A percentile compares a stretch with the other conserved stretches of the same genome.
These are phyloP conservation scores for Backusella australiensis DNA, from an alignment of 192 early-diverging fungal species.

Conservation along the genomic window DNA sequence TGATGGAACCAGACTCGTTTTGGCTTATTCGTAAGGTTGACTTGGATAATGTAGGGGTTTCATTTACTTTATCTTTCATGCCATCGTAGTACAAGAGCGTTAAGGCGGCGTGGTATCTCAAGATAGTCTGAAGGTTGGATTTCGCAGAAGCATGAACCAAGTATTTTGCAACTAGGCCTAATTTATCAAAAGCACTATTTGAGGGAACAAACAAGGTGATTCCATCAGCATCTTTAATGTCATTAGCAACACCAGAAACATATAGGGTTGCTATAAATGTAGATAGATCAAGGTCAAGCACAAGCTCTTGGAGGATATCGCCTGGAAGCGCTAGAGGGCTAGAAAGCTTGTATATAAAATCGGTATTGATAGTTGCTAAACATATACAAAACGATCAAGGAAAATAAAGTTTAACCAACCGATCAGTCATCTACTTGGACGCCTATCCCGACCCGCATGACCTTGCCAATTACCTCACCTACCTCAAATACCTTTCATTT, in stretches of 20 bases:
- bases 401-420: neutral
- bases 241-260: slow-evolving; percentile 39
- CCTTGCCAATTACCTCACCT: slow-evolving; percentile 15
- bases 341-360: slow-evolving; percentile 59
- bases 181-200: slow-evolving; percentile 39
- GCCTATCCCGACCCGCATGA: slow-evolving; percentile 21
- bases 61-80: slow-evolving; percentile 32
- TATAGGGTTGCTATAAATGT: slow-evolving; percentile 54
- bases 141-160: slow-evolving; percentile 20
- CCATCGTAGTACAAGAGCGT: slow-evolving; percentile 40
- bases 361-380: slow-evolving; percentile 44
- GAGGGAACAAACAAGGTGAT: slow-evolving; percentile 49
- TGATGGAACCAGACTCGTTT: slow-evolving; percentile 13
- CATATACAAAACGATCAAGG: slow-evolving; percentile 22
- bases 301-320: slow-evolving; percentile 45
- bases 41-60: slow-evolving; percentile 39
- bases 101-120: slow-evolving; percentile 52
- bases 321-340: slow-evolving; percentile 51
- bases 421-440: slow-evolving; percentile 17
- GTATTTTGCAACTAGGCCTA: slow-evolving; percentile 29
- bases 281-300: slow-evolving; percentile 48
- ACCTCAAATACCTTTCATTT: slow-evolving; percentile 2
- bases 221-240: slow-evolving; percentile 18
- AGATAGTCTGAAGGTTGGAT: slow-evolving; percentile 41
- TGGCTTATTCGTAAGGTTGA: slow-evolving; percentile 32